Base-by-base conservation (phyloP, 2,329 filamentous ascomycete species). In the Phyllosticta ampelicida region DNA sequence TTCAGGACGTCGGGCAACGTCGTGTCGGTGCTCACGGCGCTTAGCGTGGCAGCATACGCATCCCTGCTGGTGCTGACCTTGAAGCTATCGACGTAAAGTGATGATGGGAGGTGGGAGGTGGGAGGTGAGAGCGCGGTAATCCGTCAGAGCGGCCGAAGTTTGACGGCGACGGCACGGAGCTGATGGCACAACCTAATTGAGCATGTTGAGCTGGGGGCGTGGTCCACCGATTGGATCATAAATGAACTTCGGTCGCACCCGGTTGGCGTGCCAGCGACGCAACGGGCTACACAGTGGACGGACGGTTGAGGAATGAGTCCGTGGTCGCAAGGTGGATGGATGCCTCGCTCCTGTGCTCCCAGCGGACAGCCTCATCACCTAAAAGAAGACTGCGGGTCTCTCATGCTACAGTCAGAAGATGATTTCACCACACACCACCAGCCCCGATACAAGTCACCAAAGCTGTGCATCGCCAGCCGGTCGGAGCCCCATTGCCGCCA, bases 1-100 rank as follows among this genome's bases (percentile, higher is more conserved):
- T 86, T 86, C 67, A 74, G 82, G 59, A 86, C 83, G 16, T 85
- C 81, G 70, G 83, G 83, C 29, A 86, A 86, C 68, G 82, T 84
- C 8, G 83, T 86, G 2, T 74, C 84, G 51, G 77, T 83, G 26
- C 68, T 86, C 68, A 85, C 83, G 13, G 80, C 78, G 21, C 68
- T 86, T 67, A 85, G 81, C 65, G 70, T 86, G 16, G 81, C 80
- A 11, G 83, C 83, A 23, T 86, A 86, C 66, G 73, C 78, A 23
- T 81, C 76, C 60, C 71, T 86, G 64, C 74, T 86, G 61, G 79
- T 79, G 28, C 72, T 86, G 65, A 85, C 81, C 3, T 63, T 85
- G 65, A 76, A 74, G 61, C 58, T 60, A 16, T 56, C 53, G 30
- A 21, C 54, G 21, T 60, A 54, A n/a, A n/a, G n/a, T n/a, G n/a